Evolutionary conservation across 2,329 filamentous ascomycete species (phyloP).

Genomic region (Lachnellula willkommii): DNA sequence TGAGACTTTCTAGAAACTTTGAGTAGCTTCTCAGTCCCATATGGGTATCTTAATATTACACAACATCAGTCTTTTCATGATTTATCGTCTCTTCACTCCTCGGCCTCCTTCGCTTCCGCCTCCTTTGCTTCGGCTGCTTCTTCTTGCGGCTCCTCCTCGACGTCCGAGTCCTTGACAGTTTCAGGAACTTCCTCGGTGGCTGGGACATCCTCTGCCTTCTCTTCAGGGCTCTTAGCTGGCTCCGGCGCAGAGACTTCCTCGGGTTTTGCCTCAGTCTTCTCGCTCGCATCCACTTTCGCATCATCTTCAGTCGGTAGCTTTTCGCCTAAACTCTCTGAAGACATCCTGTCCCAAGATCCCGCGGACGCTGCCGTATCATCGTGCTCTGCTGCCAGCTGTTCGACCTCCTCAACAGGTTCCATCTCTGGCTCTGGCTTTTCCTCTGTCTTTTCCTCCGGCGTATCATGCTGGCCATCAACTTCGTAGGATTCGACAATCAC

Average conservation of each 20-base stretch:
- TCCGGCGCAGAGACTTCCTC: constrained; percentile 5
- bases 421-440: constrained; percentile 6
- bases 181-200: not conserved
- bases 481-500: constrained; percentile 30
- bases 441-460: constrained; percentile 10
- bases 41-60: constrained; percentile 18
- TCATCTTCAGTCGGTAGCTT: constrained; percentile 19
- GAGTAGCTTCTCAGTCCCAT: not conserved
- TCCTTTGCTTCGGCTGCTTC: not conserved
- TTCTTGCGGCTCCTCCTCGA: not conserved
- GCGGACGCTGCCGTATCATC: constrained; percentile 14
- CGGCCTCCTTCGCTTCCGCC: not conserved
- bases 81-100: constrained; percentile 3
- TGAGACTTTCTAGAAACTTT: not conserved
- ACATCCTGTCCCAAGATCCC: constrained; percentile 16
- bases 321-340: constrained; percentile 16
- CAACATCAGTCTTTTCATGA: not conserved
- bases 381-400: not conserved
- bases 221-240: not conserved
- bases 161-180: not conserved
- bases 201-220: not conserved
- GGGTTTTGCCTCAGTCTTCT: not conserved
- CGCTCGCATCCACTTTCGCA: constrained; percentile 22
- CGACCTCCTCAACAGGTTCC: constrained; percentile 7
- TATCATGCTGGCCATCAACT: constrained; percentile 19